Percentiles rank a stretch among this genome's conserved stretches.
phyloP scores from a whole-genome alignment of 441 rosid species.

The Hypseocharis bilobata region DNA sequence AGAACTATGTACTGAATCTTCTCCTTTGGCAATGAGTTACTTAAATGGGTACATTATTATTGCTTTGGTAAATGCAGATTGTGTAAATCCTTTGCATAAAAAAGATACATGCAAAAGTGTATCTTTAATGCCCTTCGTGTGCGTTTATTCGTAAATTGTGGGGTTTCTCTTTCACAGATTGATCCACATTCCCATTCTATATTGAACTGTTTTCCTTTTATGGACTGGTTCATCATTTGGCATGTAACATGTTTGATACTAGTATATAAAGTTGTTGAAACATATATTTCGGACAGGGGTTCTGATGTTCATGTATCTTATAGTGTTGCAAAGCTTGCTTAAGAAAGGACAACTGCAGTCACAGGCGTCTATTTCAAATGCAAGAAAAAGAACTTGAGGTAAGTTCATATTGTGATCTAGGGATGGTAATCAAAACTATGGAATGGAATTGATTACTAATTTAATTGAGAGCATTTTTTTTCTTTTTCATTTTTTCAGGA shows the following conservation, averaged over 20 bases:
- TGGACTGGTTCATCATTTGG: not conserved
- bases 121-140: not conserved
- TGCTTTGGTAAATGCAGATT: not conserved
- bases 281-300: not conserved
- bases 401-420: too few relatives aligned
- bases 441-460: too few relatives aligned
- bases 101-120: not conserved
- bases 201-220: not conserved
- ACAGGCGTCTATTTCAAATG: constrained; percentile 38
- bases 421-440: too few relatives aligned
- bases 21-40: not conserved
- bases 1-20: not conserved
- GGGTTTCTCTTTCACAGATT: not conserved
- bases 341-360: constrained; percentile 35
- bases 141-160: not conserved
- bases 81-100: not conserved
- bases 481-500: constrained; percentile 39
- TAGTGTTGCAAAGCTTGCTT: constrained; percentile 43
- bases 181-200: not conserved
- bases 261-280: not conserved
- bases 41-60: not conserved
- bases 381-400: constrained; percentile 75
- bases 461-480: too few relatives aligned
- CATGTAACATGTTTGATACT: not conserved
- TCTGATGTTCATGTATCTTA: constrained; percentile 12